Conservation (phyloP, 495 filamentous ascomycete species). For the Talaromyces ruber region DNA sequence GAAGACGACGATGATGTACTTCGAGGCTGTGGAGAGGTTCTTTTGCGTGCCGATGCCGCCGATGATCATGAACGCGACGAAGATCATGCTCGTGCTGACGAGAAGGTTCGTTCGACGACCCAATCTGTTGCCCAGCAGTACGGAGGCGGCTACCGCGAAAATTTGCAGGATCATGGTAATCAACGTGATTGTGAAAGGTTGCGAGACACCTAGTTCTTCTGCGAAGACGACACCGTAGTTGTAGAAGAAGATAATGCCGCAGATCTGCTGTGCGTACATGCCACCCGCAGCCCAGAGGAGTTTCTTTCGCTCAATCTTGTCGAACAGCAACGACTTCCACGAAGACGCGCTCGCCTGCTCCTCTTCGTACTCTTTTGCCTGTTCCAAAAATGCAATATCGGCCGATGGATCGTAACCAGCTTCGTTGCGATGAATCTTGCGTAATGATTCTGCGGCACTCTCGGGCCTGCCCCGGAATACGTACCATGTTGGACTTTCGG, state of each 20-base stretch:
- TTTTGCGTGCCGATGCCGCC: constrained; percentile 23
- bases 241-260: constrained; percentile 32
- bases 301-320: constrained; percentile 30
- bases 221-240: constrained; percentile 30
- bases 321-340: constrained; percentile 20
- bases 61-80: constrained; percentile 21
- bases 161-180: constrained; percentile 29
- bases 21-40: constrained; percentile 7
- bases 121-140: constrained; percentile 24
- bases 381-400: constrained; percentile 17
- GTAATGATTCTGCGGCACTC: constrained; percentile 17
- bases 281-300: constrained; percentile 26
- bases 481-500: constrained; percentile 28
- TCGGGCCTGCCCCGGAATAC: constrained; percentile 14
- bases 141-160: constrained; percentile 18
- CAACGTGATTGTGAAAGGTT: constrained; percentile 27
- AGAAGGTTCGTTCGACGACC: constrained; percentile 22
- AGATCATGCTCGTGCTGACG: constrained; percentile 18
- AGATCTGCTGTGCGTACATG: constrained; percentile 31
- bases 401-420: constrained; percentile 16
- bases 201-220: constrained; percentile 21
- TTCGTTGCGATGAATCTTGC: constrained; percentile 21
- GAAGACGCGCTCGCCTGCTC: constrained; percentile 11
- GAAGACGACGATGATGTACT: constrained; percentile 24
- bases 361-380: constrained; percentile 12